Evolutionary conservation across 305 asterid genomes (phyloP), one percentile per base, ranked within the genome.

Genomic region (Solanum aculeatissimum): DNA sequence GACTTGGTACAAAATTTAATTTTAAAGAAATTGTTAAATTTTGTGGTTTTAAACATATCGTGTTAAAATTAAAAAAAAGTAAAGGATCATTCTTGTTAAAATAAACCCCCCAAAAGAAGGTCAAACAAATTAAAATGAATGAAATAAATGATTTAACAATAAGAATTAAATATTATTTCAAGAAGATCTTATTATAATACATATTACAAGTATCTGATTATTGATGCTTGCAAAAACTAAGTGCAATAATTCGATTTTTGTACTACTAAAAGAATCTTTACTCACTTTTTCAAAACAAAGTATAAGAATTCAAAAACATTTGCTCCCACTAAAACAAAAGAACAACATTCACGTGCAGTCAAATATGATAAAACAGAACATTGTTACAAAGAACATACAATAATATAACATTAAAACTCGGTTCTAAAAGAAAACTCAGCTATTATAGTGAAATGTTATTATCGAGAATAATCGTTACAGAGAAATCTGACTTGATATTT

Each of bases 391-490:
- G 9, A 62, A 62, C 38, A 62, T 2, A 62, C 12, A 25, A 25
- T 62, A 25, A n/a, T n/a, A n/a, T 11, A 23, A 23, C 35, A 60
- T 60, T 23, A 12, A 60, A 0, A 25, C 1, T 2, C 19, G 0
- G 1, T 63, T 27, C 0, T 9, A 25, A 0, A 27, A 12, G 10
- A 62, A 23, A 60, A 1, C 0, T 60, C 0, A 4, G 4, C 0
- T 23, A 60, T 23, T 60, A 12, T 60, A 60, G 0, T 60, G 3
- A 60, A 23, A 23, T 12, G 9, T 60, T 60, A 2, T 60, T 3
- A 3, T 23, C 1, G 4, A 21, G 9, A 60, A 60, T 2, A 8
- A 13, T 0, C 14, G 16, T 65, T 16, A 65, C 1, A 29, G 72
- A 15, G 43, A 16, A 3, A 66, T 0, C 14, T 29, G 43, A 66